Base-by-base conservation (phyloP, 495 filamentous ascomycete genomes). In the Penicillium angulare region DNA sequence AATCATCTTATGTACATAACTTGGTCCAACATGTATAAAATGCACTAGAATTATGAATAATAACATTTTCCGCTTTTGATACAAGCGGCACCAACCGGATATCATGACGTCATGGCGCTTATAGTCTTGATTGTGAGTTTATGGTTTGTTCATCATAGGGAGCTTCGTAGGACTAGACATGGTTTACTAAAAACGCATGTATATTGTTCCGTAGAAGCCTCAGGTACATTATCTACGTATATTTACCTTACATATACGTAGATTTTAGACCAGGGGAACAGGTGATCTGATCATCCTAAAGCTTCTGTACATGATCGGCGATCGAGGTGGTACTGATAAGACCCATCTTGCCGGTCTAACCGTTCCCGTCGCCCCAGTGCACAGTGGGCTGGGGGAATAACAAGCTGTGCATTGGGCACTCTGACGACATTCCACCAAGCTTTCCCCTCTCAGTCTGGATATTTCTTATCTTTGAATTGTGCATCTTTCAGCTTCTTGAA, bases 81-180 rank as follows among this genome's bases (percentile, higher is more conserved):
- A n/a, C 16, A 9, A 24, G 35, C 57, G 57, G 57, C 45, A 33
- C 33, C 12, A 36, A 21, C 32, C 54, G 54, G 57, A 61, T 47
- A 24, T 53, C 34, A 33, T 64, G 61, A 64, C 55, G 61, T 64
- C 61, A 64, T 56, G 42, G 3, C 21, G 13, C 3, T 20, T 10
- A n/a, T 7, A n/a, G 18, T n/a, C 42, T 16, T 44, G 42, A 29
- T 31, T 31, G 16, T 43, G 24, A 5, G 15, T 17, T n/a, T 2
- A 31, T 16, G 3, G n/a, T 13, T 20, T 27, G 9, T 9, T 27
- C 9, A 13, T 31, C 44, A n/a, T 31, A 12, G 16, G 18, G 8
- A 0, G 7, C 20, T 39, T 10, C 5, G 33, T 5, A 15, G 18
- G 16, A 10, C n/a, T 39, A 12, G 20, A 12, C 22, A 21, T 10